A percentile compares a stretch with the other conserved stretches of the same genome.
These are phyloP conservation scores for Tuber brumale DNA, from an alignment of 495 filamentous ascomycete genomes.

Conservation along the genomic window DNA sequence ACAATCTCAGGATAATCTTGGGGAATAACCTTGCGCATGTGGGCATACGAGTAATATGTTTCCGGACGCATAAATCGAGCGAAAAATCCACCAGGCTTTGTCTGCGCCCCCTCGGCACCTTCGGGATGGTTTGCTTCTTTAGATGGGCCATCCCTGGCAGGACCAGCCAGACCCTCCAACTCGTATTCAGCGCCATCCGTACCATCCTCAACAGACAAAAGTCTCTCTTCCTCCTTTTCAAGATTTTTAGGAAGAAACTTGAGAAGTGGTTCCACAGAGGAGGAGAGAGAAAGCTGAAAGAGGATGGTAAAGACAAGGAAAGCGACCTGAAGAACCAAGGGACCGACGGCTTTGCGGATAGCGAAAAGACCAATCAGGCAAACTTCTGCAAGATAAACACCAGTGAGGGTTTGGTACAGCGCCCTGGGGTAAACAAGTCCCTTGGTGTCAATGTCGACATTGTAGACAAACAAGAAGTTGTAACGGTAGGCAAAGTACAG, in stretches of 20 bases:
- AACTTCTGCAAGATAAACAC: conserved; percentile 75
- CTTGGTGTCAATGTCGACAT: conserved; percentile 79
- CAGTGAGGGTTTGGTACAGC: conserved; percentile 85
- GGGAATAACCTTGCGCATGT: conserved; percentile 67
- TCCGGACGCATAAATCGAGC: conserved; percentile 72
- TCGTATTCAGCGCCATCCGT: conserved; percentile 27
- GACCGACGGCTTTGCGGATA: conserved; percentile 63
- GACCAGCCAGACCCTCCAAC: conserved; percentile 5
- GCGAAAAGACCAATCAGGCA: conserved; percentile 90
- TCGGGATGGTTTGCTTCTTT: conserved; percentile 29
- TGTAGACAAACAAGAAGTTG: conserved; percentile 87
- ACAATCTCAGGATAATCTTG: conserved; percentile 46
- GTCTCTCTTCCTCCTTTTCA: conserved; percentile 55
- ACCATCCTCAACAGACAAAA: conserved; percentile 48
- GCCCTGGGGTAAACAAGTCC: conserved; percentile 80
- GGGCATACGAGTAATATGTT: conserved; percentile 62
- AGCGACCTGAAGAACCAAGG: conserved; percentile 73
- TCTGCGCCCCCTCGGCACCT: conserved; percentile 26
- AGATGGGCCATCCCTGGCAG: conserved; percentile 1
- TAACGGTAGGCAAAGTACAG: conserved; percentile 95
- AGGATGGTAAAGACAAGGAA: conserved; percentile 73
- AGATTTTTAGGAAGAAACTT: conserved; percentile 65
- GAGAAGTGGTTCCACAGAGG: conserved; percentile 69
- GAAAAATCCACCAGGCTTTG: conserved; percentile 49
- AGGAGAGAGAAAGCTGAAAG: conserved; percentile 76